A percentile compares a stretch with the other conserved stretches of the same genome.
phyloP scores from a whole-genome alignment of 345 rosid genomes.

The Eucalyptus viminalis region DNA sequence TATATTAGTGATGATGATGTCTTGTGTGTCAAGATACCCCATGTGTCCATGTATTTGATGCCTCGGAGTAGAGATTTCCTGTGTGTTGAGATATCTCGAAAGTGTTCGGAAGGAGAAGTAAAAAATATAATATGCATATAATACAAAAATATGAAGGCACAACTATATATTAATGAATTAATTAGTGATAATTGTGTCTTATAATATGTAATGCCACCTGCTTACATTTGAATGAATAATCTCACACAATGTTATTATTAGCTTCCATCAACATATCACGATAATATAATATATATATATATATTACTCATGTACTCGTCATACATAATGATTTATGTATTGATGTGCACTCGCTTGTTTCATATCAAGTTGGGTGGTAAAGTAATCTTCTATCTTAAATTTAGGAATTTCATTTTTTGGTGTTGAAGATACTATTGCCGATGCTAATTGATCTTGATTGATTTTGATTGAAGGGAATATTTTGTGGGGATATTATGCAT shows the following conservation, averaged over 20 bases:
- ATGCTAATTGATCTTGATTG: too few relatives aligned
- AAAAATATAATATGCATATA: too few relatives aligned
- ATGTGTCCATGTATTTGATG: too few relatives aligned
- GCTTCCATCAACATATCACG: neutral
- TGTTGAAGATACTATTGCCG: too few relatives aligned
- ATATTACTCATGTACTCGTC: neutral
- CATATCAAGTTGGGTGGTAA: neutral
- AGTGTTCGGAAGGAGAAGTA: neutral
- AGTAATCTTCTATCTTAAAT: neutral
- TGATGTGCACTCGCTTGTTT: neutral
- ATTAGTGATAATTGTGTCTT: too few relatives aligned
- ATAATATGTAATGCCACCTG: too few relatives aligned
- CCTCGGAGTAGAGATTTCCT: fast-evolving
- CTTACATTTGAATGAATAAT: neutral
- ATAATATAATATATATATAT: neutral
- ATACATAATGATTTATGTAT: neutral
- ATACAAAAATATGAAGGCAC: neutral
- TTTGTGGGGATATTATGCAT: too few relatives aligned
- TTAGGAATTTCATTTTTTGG: too few relatives aligned
- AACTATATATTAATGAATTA: too few relatives aligned
- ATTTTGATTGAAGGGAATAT: too few relatives aligned
- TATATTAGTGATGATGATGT: too few relatives aligned
- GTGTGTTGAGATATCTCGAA: neutral
- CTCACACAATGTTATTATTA: neutral
- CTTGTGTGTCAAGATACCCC: too few relatives aligned